Conservation (phyloP, 2,329 filamentous ascomycete genomes). For the Colletotrichum higginsianum region DNA sequence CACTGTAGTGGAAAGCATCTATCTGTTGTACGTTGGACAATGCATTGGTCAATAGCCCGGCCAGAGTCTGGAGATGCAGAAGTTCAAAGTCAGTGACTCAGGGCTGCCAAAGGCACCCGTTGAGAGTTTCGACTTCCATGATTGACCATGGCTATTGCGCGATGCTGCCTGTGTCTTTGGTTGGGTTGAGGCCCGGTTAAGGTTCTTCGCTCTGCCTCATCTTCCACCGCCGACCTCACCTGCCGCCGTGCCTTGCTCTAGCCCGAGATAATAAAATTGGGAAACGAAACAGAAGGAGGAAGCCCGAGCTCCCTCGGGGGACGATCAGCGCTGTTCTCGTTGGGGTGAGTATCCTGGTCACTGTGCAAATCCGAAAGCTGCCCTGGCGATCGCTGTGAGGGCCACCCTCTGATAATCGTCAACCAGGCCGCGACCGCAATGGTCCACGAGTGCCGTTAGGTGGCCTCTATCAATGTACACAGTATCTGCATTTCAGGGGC, state of each 20-base stretch:
- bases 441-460: slow-evolving; percentile 15
- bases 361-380: slow-evolving; percentile 32
- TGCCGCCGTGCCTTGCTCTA: not conserved
- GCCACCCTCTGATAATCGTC: slow-evolving; percentile 1
- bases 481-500: not conserved
- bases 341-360: slow-evolving; percentile 23
- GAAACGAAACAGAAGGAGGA: slow-evolving; percentile 15
- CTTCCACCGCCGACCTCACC: not conserved
- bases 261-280: not conserved
- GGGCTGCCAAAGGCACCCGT: slow-evolving; percentile 21
- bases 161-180: not conserved
- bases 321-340: slow-evolving; percentile 20
- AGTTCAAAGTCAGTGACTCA: slow-evolving; percentile 17
- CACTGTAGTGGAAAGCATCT: slow-evolving; percentile 5
- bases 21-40: not conserved
- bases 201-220: slow-evolving; percentile 1
- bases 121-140: slow-evolving; percentile 32
- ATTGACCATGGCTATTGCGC: slow-evolving; percentile 20
- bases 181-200: slow-evolving; percentile 5
- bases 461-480: slow-evolving; percentile 17
- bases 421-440: slow-evolving; percentile 11
- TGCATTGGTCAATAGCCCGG: slow-evolving; percentile 6
- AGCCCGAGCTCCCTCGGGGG: slow-evolving; percentile 27
- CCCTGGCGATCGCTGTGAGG: not conserved
- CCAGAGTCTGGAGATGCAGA: not conserved